A percentile compares a stretch with the other conserved stretches of the same genome.
Conservation (phyloP, 257 asterid species). For the Datura wrightii region DNA sequence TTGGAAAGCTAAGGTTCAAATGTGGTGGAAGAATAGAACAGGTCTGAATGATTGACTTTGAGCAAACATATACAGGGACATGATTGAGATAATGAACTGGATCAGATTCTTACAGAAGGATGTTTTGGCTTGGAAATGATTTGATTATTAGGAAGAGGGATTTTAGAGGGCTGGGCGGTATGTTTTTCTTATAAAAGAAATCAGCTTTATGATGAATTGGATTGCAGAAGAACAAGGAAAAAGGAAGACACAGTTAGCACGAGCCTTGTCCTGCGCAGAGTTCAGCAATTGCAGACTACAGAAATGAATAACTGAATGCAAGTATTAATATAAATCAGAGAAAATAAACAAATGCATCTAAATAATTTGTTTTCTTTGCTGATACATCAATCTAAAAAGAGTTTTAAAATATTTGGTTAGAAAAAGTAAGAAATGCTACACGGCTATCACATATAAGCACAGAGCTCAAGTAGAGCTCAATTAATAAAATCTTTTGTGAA, state of each 20-base stretch:
- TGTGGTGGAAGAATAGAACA: not conserved
- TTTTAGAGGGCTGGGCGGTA: not conserved
- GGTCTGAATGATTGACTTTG: not conserved
- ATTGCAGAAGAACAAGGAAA: not conserved
- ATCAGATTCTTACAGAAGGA: not conserved
- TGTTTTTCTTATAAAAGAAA: not conserved
- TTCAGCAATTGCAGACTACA: not conserved
- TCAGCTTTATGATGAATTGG: constrained; percentile 3
- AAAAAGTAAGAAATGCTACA: constrained; percentile 3
- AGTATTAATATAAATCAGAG: not conserved
- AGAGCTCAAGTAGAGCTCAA: not conserved
- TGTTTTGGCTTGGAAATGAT: not conserved
- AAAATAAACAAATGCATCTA: not conserved
- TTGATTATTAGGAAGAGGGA: not conserved
- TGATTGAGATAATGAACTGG: not conserved
- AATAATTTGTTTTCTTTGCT: not conserved
- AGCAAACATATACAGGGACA: not conserved
- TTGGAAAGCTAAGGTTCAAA: not conserved
- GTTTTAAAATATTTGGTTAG: not conserved
- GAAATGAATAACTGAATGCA: not conserved
- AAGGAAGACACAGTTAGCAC: not conserved
- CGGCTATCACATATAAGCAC: not conserved
- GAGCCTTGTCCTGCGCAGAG: not conserved
- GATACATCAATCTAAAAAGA: constrained; percentile 16
- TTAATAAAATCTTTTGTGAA: not conserved